These are phyloP conservation scores for Pontederia crassipes DNA, from an alignment of 176 grass and related monocot genomes.

Conservation along the genomic window DNA sequence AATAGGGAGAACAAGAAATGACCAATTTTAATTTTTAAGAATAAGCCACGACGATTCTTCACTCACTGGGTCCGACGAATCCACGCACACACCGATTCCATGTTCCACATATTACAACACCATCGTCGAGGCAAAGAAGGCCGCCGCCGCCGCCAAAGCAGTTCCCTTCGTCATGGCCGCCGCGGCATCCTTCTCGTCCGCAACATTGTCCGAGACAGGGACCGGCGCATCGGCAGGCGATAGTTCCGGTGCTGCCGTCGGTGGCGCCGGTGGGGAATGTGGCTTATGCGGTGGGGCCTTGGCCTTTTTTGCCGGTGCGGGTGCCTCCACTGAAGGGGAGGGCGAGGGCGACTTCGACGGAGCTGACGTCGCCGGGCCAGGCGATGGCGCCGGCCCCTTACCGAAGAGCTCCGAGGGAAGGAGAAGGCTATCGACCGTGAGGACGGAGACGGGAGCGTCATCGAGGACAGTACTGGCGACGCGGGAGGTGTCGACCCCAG, in stretches of 20 bases:
- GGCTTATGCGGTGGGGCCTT: conserved; percentile 5
- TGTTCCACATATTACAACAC: too few relatives aligned
- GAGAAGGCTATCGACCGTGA: conserved; percentile 68
- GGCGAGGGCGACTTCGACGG: conserved; percentile 16
- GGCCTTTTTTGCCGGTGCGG: conserved; percentile 24
- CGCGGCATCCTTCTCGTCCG: conserved; percentile 12
- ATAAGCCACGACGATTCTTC: too few relatives aligned
- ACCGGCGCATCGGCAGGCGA: conserved; percentile 44
- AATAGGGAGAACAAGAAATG: too few relatives aligned
- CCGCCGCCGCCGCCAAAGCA: conserved; percentile 8
- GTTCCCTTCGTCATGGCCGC: neutral
- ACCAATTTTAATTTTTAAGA: too few relatives aligned
- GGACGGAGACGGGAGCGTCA: conserved; percentile 53
- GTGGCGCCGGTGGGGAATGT: conserved; percentile 62
- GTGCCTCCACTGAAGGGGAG: conserved; percentile 16
- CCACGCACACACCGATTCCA: too few relatives aligned
- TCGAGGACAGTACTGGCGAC: conserved; percentile 78
- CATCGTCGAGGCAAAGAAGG: conserved; percentile 6
- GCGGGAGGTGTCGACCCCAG: conserved; percentile 73
- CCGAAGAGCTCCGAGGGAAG: conserved; percentile 63
- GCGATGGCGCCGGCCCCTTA: conserved; percentile 33
- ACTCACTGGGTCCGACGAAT: too few relatives aligned
- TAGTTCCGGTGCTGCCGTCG: conserved; percentile 33
- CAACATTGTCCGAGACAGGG: conserved; percentile 22
- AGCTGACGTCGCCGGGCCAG: neutral